Conservation (phyloP, 2,329 filamentous ascomycete genomes). For the Atkinsonella texensis region DNA sequence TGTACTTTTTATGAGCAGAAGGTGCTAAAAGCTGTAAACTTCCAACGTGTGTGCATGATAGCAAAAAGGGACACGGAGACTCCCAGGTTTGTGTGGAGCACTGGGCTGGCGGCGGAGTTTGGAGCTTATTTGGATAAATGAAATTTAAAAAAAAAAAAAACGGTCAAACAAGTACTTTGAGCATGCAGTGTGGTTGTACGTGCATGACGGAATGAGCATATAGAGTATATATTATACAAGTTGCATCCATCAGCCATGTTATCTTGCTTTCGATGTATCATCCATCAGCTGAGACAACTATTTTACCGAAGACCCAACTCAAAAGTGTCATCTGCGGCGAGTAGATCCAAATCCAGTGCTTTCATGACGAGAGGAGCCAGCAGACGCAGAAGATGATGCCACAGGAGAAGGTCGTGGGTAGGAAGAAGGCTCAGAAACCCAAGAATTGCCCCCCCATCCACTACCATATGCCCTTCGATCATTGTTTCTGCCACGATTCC, state of each 20-base stretch:
- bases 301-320: too few relatives aligned
- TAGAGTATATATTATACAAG: too few relatives aligned
- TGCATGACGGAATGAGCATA: too few relatives aligned
- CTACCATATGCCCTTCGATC: conserved; percentile 11
- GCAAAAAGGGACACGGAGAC: background rate
- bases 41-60: conserved; percentile 12
- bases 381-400: conserved; percentile 23
- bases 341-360: conserved; percentile 67
- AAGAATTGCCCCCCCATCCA: conserved; percentile 19
- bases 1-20: conserved; percentile 14
- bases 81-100: background rate
- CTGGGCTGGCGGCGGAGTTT: conserved; percentile 8
- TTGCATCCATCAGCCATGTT: background rate
- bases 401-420: conserved; percentile 15
- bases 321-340: conserved; percentile 33
- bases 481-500: conserved; percentile 30
- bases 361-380: conserved; percentile 40
- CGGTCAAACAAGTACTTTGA: background rate
- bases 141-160: background rate
- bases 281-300: too few relatives aligned
- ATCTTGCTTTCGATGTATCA: background rate
- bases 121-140: conserved; percentile 7
- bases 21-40: conserved; percentile 6
- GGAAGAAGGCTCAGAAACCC: conserved; percentile 11
- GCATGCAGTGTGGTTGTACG: background rate